Evolutionary conservation across 768 basidiomycete species (phyloP).

Genomic region (Mycena rosella): DNA sequence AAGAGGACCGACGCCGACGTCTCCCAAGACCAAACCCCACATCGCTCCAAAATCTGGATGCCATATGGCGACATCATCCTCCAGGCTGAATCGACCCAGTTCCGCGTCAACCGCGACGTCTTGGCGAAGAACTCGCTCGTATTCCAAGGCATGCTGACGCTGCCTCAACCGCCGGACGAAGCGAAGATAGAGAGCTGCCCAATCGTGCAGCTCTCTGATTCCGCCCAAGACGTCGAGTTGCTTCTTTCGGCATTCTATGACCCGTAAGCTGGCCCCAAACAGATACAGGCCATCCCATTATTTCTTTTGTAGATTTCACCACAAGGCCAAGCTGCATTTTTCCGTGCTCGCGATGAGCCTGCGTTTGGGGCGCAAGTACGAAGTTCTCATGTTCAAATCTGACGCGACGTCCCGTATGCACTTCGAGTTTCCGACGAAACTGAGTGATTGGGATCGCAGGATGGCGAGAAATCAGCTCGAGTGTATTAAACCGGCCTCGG

Average conservation of each 20-base stretch:
- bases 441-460: too few relatives aligned
- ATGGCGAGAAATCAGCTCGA: too few relatives aligned
- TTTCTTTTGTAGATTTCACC: not conserved
- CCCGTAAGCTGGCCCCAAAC: too few relatives aligned
- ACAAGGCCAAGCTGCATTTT: not conserved
- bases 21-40: not conserved
- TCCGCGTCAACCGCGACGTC: constrained; percentile 52
- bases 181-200: constrained; percentile 46
- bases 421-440: too few relatives aligned
- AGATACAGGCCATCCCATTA: not conserved
- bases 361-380: constrained; percentile 22
- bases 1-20: not conserved
- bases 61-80: constrained; percentile 54
- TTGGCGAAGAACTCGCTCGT: constrained; percentile 51
- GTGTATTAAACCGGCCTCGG: too few relatives aligned
- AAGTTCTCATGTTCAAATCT: not conserved
- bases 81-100: constrained; percentile 49
- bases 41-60: constrained; percentile 25
- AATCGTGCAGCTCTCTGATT: constrained; percentile 49
- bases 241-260: constrained; percentile 53
- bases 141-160: constrained; percentile 54
- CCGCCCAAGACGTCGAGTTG: constrained; percentile 47
- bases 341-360: not conserved
- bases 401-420: not conserved
- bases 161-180: constrained; percentile 50